phyloP scores from a whole-genome alignment of 306 rosid species.

The Rosa persica region DNA sequence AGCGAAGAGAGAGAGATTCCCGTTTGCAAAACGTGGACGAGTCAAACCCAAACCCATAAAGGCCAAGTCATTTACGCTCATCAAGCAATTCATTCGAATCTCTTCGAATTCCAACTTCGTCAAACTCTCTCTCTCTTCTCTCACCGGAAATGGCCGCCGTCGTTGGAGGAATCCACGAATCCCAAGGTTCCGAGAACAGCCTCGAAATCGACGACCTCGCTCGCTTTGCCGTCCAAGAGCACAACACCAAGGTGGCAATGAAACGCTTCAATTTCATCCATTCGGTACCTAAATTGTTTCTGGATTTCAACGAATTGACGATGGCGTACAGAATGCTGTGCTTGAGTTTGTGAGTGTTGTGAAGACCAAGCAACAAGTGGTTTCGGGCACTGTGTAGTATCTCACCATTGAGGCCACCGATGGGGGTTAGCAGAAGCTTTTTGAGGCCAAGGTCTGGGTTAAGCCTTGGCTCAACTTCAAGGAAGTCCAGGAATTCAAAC shows the following conservation, averaged over 20 bases:
- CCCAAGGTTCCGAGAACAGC: constrained; percentile 24
- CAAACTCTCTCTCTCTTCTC: not conserved
- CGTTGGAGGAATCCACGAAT: constrained; percentile 25
- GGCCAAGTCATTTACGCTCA: not conserved
- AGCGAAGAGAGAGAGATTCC: too few relatives aligned
- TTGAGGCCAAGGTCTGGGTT: constrained; percentile 91
- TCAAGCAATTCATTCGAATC: not conserved
- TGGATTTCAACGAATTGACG: not conserved
- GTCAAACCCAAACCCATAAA: too few relatives aligned
- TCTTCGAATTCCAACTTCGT: not conserved
- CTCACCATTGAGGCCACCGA: constrained; percentile 70
- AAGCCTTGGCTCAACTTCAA: constrained; percentile 83
- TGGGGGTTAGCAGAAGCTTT: constrained; percentile 70
- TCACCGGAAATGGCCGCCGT: constrained; percentile 22
- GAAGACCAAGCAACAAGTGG: constrained; percentile 70
- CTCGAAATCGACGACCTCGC: constrained; percentile 55
- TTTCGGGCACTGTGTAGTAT: constrained; percentile 74
- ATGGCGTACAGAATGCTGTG: constrained; percentile 37
- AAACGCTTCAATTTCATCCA: not conserved
- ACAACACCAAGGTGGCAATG: constrained; percentile 66
- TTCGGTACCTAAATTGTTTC: not conserved
- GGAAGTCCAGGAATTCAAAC: constrained; percentile 81
- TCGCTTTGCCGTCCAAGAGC: constrained; percentile 77
- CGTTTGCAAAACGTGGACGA: too few relatives aligned
- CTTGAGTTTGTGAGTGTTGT: constrained; percentile 74